Percentiles rank a stretch among this genome's conserved stretches.
These are phyloP conservation scores for Inga laurina DNA, from an alignment of 306 rosid species.

Conservation along the genomic window DNA sequence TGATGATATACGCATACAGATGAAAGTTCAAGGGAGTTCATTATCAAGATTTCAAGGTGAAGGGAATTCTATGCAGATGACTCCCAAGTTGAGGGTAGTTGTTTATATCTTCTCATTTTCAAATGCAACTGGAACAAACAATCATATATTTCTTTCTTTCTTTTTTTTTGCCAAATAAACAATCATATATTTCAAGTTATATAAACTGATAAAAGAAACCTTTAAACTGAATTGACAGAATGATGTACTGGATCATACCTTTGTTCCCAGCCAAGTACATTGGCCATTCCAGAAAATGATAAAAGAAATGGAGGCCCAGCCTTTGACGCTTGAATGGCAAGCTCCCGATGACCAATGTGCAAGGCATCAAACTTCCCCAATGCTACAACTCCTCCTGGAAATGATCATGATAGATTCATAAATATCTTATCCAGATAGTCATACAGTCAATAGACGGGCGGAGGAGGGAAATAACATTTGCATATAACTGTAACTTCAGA, in stretches of 20 bases:
- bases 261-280: conserved; percentile 92
- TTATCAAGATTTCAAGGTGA: not conserved
- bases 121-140: conserved; percentile 12
- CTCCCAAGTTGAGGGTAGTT: not conserved
- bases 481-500: not conserved
- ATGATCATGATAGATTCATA: conserved; percentile 25
- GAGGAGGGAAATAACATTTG: not conserved
- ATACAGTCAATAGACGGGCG: not conserved
- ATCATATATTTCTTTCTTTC: not conserved
- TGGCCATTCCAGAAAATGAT: conserved; percentile 90
- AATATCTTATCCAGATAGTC: not conserved
- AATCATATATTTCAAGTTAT: conserved; percentile 1
- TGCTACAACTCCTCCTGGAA: conserved; percentile 87
- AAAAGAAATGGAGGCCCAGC: conserved; percentile 90
- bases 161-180: not conserved
- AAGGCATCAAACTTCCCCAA: conserved; percentile 98
- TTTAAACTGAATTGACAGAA: conserved; percentile 9
- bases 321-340: conserved; percentile 92
- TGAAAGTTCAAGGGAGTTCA: not conserved
- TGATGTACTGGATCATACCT: conserved; percentile 53
- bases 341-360: conserved; percentile 95
- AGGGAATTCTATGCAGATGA: not conserved
- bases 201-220: conserved; percentile 4
- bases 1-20: not conserved
- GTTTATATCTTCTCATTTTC: not conserved